phyloP scores from a whole-genome alignment of 192 early-diverging fungal species.

The Lobulomyces angularis region DNA sequence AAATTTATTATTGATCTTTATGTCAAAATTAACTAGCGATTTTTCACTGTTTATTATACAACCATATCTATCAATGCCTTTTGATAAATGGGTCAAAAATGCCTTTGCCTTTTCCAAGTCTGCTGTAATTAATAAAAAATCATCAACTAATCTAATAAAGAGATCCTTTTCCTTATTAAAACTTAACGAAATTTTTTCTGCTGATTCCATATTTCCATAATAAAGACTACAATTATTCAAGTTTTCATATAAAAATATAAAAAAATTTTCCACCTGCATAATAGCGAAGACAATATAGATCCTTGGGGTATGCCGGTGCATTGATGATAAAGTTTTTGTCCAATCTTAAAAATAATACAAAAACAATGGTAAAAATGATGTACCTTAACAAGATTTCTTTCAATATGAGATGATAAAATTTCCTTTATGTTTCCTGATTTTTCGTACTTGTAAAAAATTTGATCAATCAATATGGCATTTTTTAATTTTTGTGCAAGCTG shows the following conservation, averaged over 20 bases:
- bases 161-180: conserved; percentile 37
- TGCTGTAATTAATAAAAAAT: conserved; percentile 70
- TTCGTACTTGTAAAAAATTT: conserved; percentile 41
- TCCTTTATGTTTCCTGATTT: conserved; percentile 27
- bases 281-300: conserved; percentile 66
- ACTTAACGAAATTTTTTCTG: conserved; percentile 23
- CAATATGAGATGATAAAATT: conserved; percentile 51
- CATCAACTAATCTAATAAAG: conserved; percentile 67
- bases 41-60: conserved; percentile 64
- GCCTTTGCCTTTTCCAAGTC: conserved; percentile 23
- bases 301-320: conserved; percentile 81
- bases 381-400: conserved; percentile 50
- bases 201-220: conserved; percentile 62
- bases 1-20: conserved; percentile 8
- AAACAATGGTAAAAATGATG: background rate
- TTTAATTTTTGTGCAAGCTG: conserved; percentile 28
- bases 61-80: conserved; percentile 49
- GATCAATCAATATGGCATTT: conserved; percentile 59
- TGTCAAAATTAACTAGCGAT: conserved; percentile 66
- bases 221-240: conserved; percentile 39
- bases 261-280: conserved; percentile 56
- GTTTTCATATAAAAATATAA: conserved; percentile 3
- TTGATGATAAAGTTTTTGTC: conserved; percentile 52
- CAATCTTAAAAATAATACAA: conserved; percentile 22
- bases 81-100: conserved; percentile 47